phyloP scores from a whole-genome alignment of 2,329 filamentous ascomycete genomes.

The Cladosporium sphaerospermum region DNA sequence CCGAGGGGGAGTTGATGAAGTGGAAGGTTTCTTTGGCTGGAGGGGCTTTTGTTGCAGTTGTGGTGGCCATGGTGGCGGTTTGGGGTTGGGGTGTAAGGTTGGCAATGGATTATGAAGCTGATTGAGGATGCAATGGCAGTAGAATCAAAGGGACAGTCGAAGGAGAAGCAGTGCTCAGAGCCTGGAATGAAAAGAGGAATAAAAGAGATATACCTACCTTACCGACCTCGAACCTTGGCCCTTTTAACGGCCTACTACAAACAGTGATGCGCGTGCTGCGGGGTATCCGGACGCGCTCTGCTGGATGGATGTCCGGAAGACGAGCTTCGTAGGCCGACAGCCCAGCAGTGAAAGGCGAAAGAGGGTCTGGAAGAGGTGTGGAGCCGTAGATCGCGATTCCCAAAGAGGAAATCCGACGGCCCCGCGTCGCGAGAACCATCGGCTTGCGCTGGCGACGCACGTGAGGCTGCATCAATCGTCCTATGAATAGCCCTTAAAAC shows the following conservation, averaged over 20 bases:
- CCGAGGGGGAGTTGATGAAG: constrained; percentile 31
- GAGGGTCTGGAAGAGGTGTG: too few relatives aligned
- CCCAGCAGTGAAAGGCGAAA: not conserved
- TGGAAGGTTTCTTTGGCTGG: constrained; percentile 32
- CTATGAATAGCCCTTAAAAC: too few relatives aligned
- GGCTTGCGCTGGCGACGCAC: too few relatives aligned
- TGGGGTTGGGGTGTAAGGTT: too few relatives aligned
- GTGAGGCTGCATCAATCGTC: too few relatives aligned
- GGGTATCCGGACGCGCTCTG: not conserved
- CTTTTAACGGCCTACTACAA: constrained; percentile 2
- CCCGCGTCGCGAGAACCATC: too few relatives aligned
- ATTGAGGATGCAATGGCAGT: not conserved
- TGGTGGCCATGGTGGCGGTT: not conserved
- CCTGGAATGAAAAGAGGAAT: not conserved
- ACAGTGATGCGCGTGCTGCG: constrained; percentile 11
- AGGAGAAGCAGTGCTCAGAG: too few relatives aligned
- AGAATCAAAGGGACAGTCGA: not conserved
- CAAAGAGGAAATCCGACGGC: not conserved
- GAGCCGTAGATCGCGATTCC: not conserved
- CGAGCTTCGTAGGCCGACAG: not conserved
- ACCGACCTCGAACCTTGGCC: constrained; percentile 1
- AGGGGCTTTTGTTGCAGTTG: constrained; percentile 13
- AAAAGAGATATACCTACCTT: constrained; percentile 1
- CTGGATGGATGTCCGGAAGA: not conserved
- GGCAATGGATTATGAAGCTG: not conserved